Percentiles rank a stretch among this genome's conserved stretches.
phyloP scores from a whole-genome alignment of 2,329 filamentous ascomycete genomes.

The Ascochyta koolunga region DNA sequence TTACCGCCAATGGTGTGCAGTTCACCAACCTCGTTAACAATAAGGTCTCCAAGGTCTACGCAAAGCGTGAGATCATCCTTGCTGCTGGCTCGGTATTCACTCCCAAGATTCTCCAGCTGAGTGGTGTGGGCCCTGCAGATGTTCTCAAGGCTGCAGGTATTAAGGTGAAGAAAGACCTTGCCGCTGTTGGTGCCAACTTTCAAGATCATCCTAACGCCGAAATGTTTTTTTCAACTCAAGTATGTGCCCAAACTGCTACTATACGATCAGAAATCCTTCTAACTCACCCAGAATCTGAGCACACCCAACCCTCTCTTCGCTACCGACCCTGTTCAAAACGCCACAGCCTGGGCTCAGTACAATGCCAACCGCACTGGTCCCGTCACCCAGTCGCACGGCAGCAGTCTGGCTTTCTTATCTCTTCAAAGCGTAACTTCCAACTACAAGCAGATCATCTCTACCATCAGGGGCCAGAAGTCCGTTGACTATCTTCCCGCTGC shows the following conservation, averaged over 20 bases:
- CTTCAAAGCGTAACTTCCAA: constrained; percentile 25
- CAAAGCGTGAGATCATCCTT: constrained; percentile 61
- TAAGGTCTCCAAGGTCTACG: constrained; percentile 27
- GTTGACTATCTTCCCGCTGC: constrained; percentile 23
- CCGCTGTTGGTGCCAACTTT: constrained; percentile 42
- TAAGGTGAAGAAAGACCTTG: constrained; percentile 32
- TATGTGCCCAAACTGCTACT: background rate
- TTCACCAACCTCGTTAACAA: constrained; percentile 24
- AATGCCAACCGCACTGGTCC: constrained; percentile 35
- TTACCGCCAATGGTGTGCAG: constrained; percentile 28
- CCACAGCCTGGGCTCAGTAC: constrained; percentile 37
- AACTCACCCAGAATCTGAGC: too few relatives aligned
- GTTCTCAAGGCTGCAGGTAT: constrained; percentile 33
- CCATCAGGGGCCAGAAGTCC: constrained; percentile 26
- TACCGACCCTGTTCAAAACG: constrained; percentile 33
- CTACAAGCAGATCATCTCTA: constrained; percentile 23
- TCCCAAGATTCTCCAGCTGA: constrained; percentile 56
- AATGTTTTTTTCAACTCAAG: constrained; percentile 26
- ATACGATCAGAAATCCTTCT: too few relatives aligned
- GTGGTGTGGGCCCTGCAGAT: constrained; percentile 35
- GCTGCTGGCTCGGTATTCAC: constrained; percentile 64
- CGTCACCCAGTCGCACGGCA: constrained; percentile 32
- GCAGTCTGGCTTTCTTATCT: constrained; percentile 28
- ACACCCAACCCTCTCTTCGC: constrained; percentile 6
- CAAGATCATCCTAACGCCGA: constrained; percentile 39